Percentiles rank a stretch among this genome's conserved stretches.
phyloP scores from a whole-genome alignment of 352 stramenopile species.

The Globisporangium orthogonon region DNA sequence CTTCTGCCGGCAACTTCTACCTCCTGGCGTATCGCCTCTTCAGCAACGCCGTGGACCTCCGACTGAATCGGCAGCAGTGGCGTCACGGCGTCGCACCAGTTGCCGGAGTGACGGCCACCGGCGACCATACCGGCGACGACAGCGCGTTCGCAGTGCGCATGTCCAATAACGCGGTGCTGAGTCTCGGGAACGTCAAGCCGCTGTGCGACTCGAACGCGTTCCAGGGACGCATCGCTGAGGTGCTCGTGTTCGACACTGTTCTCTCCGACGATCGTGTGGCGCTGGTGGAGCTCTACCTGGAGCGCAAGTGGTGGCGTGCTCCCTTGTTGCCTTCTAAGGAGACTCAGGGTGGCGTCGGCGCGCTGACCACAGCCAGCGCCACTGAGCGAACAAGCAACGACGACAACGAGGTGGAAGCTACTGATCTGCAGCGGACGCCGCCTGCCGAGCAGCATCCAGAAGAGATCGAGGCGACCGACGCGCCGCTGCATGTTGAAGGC shows the following conservation, averaged over 20 bases:
- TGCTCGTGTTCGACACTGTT: constrained; percentile 41
- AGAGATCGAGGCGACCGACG: too few species aligned
- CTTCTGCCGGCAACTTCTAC: constrained; percentile 20
- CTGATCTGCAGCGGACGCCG: neutral
- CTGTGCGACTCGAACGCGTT: constrained; percentile 55
- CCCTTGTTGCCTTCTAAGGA: constrained; percentile 12
- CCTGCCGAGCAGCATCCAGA: neutral
- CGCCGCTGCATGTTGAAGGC: neutral
- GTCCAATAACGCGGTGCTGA: constrained; percentile 39
- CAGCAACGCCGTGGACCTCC: constrained; percentile 35
- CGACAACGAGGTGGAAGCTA: neutral
- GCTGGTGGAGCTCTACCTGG: constrained; percentile 36
- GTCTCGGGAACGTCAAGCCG: constrained; percentile 45
- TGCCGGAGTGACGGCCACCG: neutral
- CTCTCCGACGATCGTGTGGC: constrained; percentile 26
- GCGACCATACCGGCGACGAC: neutral
- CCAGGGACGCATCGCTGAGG: constrained; percentile 44
- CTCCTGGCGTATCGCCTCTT: constrained; percentile 46
- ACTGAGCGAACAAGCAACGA: neutral
- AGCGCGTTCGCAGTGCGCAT: constrained; percentile 25
- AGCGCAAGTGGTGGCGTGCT: constrained; percentile 38
- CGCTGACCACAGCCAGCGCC: neutral
- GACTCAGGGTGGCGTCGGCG: neutral
- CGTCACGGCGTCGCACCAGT: constrained; percentile 1
- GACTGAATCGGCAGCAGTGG: constrained; percentile 28